These are phyloP conservation scores for Mangifera indica DNA, from an alignment of 345 rosid species.

Conservation along the genomic window DNA sequence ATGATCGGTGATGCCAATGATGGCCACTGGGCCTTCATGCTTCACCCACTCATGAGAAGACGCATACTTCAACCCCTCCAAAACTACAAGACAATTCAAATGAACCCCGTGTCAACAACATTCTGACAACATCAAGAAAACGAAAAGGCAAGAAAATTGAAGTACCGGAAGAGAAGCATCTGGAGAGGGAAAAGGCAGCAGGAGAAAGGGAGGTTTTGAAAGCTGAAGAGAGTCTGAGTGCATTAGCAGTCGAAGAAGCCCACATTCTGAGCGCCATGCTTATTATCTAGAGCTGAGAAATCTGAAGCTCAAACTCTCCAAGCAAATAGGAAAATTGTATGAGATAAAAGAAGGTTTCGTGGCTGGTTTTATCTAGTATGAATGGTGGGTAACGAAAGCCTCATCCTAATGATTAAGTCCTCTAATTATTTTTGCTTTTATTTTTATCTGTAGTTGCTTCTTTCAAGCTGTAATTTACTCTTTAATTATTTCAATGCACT, in stretches of 20 bases:
- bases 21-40: conserved; percentile 84
- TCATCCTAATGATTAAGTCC: conserved; percentile 44
- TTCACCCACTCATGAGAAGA: conserved; percentile 93
- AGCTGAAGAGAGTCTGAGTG: conserved; percentile 62
- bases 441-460: no score
- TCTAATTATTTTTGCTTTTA: background rate
- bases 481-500: no score
- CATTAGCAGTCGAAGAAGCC: conserved; percentile 97
- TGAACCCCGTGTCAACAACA: background rate
- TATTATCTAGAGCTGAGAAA: background rate
- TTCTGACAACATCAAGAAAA: background rate
- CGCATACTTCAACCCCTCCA: conserved; percentile 93
- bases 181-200: conserved; percentile 57
- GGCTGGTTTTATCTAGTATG: conserved; percentile 53
- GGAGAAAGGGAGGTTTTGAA: conserved; percentile 46
- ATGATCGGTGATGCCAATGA: conserved; percentile 88
- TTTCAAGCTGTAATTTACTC: no score
- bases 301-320: background rate
- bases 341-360: conserved; percentile 13
- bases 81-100: conserved; percentile 41
- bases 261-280: conserved; percentile 87
- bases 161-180: conserved; percentile 81
- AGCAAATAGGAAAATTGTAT: conserved; percentile 2
- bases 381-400: conserved; percentile 71
- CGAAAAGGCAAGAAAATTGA: background rate